These are phyloP conservation scores for Lunasporangiospora selenospora DNA, from an alignment of 192 early-diverging fungal genomes.

Conservation along the genomic window DNA sequence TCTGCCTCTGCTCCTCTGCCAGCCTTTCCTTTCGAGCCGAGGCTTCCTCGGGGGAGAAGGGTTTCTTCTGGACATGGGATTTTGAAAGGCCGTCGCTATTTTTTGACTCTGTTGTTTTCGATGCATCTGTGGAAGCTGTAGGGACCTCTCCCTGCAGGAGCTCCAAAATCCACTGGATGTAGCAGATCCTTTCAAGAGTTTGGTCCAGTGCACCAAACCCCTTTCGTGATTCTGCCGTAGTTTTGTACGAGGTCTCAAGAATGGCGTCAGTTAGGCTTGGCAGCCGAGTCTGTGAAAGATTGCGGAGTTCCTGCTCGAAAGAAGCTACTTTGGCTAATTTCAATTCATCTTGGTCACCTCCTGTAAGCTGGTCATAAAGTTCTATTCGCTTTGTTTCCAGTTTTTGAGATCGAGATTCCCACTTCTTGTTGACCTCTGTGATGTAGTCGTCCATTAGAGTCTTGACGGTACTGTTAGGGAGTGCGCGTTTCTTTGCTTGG, in stretches of 20 bases:
- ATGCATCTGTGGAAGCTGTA: too few relatives aligned
- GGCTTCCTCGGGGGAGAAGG: too few relatives aligned
- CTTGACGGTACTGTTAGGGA: not conserved
- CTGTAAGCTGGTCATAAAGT: not conserved
- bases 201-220: slow-evolving; percentile 19
- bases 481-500: too few relatives aligned
- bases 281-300: slow-evolving; percentile 2
- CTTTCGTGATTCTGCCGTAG: slow-evolving; percentile 7
- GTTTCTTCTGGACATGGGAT: too few relatives aligned
- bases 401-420: not conserved
- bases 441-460: slow-evolving; percentile 7
- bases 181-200: slow-evolving; percentile 7
- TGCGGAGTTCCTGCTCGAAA: not conserved
- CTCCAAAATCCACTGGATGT: slow-evolving; percentile 14
- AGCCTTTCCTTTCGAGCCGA: too few relatives aligned
- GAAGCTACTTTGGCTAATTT: not conserved
- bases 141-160: not conserved
- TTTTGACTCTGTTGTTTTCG: too few relatives aligned
- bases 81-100: too few relatives aligned
- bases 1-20: slow-evolving; percentile 21
- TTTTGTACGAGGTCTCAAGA: slow-evolving; percentile 13
- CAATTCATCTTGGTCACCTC: not conserved
- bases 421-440: slow-evolving; percentile 1
- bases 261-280: slow-evolving; percentile 1
- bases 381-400: not conserved